Conservation (phyloP, 768 basidiomycete species). For the Dentipellis sp. region DNA sequence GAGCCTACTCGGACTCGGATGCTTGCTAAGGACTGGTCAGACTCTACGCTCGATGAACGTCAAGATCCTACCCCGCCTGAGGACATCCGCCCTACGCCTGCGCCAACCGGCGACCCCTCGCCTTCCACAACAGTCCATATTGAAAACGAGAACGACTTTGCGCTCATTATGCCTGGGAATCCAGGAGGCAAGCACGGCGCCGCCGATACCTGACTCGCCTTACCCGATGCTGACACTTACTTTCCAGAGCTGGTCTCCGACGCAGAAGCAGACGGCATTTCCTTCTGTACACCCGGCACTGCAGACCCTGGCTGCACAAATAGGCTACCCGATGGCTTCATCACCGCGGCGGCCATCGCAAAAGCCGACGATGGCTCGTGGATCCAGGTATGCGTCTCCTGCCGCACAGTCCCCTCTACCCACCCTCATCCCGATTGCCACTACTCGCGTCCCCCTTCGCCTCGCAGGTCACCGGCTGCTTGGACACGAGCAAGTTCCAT, state of each 20-base stretch:
- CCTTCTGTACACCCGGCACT: constrained; percentile 26
- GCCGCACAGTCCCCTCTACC: not conserved
- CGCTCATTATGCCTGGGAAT: constrained; percentile 24
- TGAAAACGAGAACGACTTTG: constrained; percentile 21
- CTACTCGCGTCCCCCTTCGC: not conserved
- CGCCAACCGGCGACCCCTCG: constrained; percentile 27
- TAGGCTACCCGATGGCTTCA: constrained; percentile 25
- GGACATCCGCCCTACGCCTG: constrained; percentile 27
- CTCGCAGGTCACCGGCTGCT: constrained; percentile 31
- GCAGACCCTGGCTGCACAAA: constrained; percentile 20
- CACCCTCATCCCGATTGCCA: not conserved
- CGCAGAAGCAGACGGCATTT: constrained; percentile 27
- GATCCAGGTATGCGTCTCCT: constrained; percentile 25
- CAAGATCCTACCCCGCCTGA: not conserved
- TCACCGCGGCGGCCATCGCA: constrained; percentile 26
- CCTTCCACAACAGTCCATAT: constrained; percentile 28
- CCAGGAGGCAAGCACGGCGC: constrained; percentile 22
- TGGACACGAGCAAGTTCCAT: constrained; percentile 25
- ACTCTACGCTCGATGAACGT: not conserved
- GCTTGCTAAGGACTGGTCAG: not conserved
- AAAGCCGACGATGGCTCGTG: constrained; percentile 28
- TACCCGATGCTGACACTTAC: not conserved
- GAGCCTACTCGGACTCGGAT: not conserved
- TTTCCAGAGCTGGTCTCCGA: constrained; percentile 28
- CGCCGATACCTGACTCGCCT: not conserved